Evolutionary conservation across 208 protist species (phyloP).

Genomic region (Wallacemonas rigidus): DNA sequence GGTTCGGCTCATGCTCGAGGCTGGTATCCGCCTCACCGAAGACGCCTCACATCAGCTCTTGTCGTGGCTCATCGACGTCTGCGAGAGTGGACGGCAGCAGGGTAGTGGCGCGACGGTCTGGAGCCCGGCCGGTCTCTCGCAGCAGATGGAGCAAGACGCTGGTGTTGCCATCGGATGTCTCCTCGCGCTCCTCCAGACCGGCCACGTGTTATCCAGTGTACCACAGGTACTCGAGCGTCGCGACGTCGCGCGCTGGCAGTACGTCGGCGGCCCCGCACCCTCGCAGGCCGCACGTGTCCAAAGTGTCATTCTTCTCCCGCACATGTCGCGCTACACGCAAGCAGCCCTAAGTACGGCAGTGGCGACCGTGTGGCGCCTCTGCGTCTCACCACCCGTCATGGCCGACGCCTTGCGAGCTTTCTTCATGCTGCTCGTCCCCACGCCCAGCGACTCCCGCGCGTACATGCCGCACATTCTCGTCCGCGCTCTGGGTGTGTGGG

Average conservation of each 20-base stretch:
- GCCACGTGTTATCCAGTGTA: slow-evolving; percentile 27
- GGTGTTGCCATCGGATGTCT: slow-evolving; percentile 48
- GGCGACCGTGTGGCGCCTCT: slow-evolving; percentile 34
- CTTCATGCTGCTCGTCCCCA: slow-evolving; percentile 61
- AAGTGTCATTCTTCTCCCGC: slow-evolving; percentile 42
- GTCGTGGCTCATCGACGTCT: slow-evolving; percentile 17
- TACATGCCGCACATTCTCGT: slow-evolving; percentile 69
- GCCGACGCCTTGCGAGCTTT: slow-evolving; percentile 50
- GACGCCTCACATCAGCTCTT: slow-evolving; percentile 23
- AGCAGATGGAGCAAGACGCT: slow-evolving; percentile 35
- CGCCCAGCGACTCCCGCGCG: slow-evolving; percentile 34
- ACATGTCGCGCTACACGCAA: slow-evolving; percentile 41
- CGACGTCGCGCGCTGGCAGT: slow-evolving; percentile 33
- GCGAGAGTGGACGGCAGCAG: background rate
- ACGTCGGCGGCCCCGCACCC: slow-evolving; percentile 47
- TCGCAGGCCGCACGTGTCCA: slow-evolving; percentile 48
- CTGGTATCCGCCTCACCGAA: slow-evolving; percentile 19
- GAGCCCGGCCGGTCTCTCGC: slow-evolving; percentile 9
- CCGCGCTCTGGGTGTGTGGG: slow-evolving; percentile 52
- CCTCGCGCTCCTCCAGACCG: slow-evolving; percentile 44
- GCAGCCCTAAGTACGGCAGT: slow-evolving; percentile 49
- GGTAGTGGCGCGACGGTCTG: background rate
- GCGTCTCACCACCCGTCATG: slow-evolving; percentile 35
- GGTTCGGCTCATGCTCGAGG: slow-evolving; percentile 33
- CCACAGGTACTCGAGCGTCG: slow-evolving; percentile 22